Conservation (phyloP, 805 yeast genomes). For the Isabelozyma heimii region DNA sequence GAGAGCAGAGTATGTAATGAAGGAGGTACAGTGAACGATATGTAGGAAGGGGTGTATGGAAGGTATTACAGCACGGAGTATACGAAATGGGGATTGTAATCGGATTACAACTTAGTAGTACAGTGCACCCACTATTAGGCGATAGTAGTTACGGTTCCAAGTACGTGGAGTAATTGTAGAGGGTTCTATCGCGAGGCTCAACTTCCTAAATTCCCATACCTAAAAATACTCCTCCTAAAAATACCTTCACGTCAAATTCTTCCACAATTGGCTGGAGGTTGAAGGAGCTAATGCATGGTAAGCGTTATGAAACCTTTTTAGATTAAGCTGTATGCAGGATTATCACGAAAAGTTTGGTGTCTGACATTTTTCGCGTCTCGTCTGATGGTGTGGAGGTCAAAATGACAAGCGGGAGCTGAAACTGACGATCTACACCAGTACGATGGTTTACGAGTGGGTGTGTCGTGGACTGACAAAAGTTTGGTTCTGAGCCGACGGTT, state of each 20-base stretch:
- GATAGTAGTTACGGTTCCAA: too few species aligned
- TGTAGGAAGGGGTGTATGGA: background rate
- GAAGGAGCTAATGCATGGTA: background rate
- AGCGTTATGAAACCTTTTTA: too few species aligned
- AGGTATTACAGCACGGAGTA: too few species aligned
- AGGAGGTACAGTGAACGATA: background rate
- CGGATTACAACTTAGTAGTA: too few species aligned
- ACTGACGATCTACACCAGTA: background rate
- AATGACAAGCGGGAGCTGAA: background rate
- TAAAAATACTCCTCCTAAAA: too few species aligned
- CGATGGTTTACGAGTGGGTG: background rate
- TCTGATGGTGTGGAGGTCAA: conserved; percentile 2
- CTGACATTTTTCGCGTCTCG: conserved; percentile 1
- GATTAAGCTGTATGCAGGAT: background rate
- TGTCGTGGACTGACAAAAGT: too few species aligned
- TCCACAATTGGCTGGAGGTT: background rate
- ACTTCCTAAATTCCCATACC: background rate
- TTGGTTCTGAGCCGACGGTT: too few species aligned
- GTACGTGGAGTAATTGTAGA: too few species aligned
- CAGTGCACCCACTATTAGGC: too few species aligned
- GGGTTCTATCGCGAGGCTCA: background rate
- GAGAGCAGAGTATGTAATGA: background rate
- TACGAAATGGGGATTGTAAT: too few species aligned
- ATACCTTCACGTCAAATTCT: background rate
- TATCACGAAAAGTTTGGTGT: background rate